Percentiles rank a stretch among this genome's conserved stretches.
These are phyloP conservation scores for Haematococcus sp. DNA, from an alignment of 139 green algal genomes.

Conservation along the genomic window DNA sequence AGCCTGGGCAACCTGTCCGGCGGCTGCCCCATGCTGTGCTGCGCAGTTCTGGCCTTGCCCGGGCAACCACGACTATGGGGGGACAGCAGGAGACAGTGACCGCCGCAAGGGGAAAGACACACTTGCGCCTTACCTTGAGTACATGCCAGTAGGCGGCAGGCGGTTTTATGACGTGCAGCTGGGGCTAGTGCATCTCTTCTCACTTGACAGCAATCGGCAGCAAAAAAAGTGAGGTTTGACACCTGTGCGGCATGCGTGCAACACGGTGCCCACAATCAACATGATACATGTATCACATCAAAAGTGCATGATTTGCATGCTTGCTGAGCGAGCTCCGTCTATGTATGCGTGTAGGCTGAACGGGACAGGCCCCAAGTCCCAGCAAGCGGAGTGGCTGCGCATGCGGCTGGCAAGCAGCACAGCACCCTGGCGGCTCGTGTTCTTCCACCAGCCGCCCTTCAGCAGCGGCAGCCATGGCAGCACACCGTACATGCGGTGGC, in stretches of 20 bases:
- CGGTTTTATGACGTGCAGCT: constrained; percentile 7
- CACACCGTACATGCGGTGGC: constrained; percentile 12
- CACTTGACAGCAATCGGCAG: constrained; percentile 6
- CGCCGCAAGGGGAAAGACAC: not conserved
- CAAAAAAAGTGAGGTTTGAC: constrained; percentile 1
- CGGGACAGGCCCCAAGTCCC: not conserved
- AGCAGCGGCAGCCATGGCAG: constrained; percentile 11
- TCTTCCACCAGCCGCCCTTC: constrained; percentile 17
- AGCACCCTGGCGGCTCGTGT: constrained; percentile 13
- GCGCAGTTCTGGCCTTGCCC: constrained; percentile 14
- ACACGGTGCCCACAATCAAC: too few species aligned
- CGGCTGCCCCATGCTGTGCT: too few species aligned
- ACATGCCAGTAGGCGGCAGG: constrained; percentile 6
- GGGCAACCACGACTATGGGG: not conserved
- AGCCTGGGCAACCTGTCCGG: not conserved
- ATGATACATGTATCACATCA: too few species aligned
- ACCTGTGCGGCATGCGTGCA: too few species aligned
- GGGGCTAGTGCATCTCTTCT: constrained; percentile 11
- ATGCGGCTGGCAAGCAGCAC: not conserved
- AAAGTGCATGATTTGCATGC: too few species aligned
- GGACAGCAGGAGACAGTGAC: not conserved
- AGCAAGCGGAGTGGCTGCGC: constrained; percentile 2
- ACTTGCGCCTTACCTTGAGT: constrained; percentile 4
- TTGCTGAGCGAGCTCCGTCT: too few species aligned
- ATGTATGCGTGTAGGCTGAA: too few species aligned